A percentile compares a stretch with the other conserved stretches of the same genome.
Evolutionary conservation across 2,329 filamentous ascomycete genomes (phyloP).

Genomic region (Zasmidium citrigriseum): DNA sequence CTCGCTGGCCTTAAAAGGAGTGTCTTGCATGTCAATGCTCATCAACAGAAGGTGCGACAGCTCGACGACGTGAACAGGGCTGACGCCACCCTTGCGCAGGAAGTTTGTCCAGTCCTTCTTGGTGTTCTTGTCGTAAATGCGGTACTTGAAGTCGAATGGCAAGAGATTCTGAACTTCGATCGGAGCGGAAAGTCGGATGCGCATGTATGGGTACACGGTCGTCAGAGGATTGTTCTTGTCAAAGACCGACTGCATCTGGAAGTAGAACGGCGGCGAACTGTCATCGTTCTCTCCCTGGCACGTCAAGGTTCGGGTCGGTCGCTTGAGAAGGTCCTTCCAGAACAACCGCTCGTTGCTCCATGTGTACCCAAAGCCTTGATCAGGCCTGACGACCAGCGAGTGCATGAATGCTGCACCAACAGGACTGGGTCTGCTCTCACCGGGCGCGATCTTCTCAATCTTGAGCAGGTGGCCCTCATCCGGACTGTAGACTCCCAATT

Average conservation of each 20-base stretch:
- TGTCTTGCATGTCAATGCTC: slow-evolving; percentile 96
- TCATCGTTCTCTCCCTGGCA: slow-evolving; percentile 86
- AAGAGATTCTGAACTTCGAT: slow-evolving; percentile 92
- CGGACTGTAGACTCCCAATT: slow-evolving; percentile 86
- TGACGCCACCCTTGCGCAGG: slow-evolving; percentile 91
- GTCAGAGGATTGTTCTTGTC: slow-evolving; percentile 82
- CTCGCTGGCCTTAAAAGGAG: slow-evolving; percentile 89
- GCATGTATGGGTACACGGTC: slow-evolving; percentile 91
- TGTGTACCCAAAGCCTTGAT: slow-evolving; percentile 93
- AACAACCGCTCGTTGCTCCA: slow-evolving; percentile 90
- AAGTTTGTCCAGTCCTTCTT: slow-evolving; percentile 99
- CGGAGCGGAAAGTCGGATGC: slow-evolving; percentile 84
- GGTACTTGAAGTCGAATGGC: slow-evolving; percentile 98
- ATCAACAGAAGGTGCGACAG: slow-evolving; percentile 89
- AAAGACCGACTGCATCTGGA: slow-evolving; percentile 86
- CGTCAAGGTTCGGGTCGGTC: slow-evolving; percentile 81
- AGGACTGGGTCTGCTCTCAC: slow-evolving; percentile 84
- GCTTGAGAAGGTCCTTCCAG: slow-evolving; percentile 88
- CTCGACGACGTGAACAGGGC: slow-evolving; percentile 95
- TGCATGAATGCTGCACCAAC: slow-evolving; percentile 92
- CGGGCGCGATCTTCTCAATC: slow-evolving; percentile 95
- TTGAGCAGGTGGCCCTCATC: slow-evolving; percentile 88
- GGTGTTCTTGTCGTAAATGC: slow-evolving; percentile 97
- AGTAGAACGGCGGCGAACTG: slow-evolving; percentile 81
- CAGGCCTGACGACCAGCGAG: slow-evolving; percentile 81